Base-by-base conservation (phyloP, 768 basidiomycete species). In the Amanita brunnescens region DNA sequence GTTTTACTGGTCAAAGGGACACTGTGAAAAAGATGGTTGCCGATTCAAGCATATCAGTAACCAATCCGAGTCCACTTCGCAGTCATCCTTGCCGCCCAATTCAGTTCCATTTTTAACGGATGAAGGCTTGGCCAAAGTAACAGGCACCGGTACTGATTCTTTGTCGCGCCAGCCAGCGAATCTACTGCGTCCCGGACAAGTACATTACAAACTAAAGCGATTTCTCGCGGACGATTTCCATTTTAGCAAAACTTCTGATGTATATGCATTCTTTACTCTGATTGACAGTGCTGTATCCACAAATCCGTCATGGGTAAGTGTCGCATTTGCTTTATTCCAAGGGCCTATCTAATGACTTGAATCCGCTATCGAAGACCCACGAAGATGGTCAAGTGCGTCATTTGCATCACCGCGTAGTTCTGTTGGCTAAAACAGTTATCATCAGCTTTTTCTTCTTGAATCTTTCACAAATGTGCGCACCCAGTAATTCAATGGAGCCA, bases 321-420 rank as follows among this genome's bases (percentile, higher is more conserved):
- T 38, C 7, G 20, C 9, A n/a, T 2, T 32, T 45, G 13, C 48
- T 6, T 52, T n/a, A 16, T 32, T 2, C 12, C 10, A 10, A 39
- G 5, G 9, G 20, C 10, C 47, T n/a, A 51, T 32, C n/a, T 20
- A n/a, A 10, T 18, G 50, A n/a, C 30, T 24, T 23, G 10, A 23
- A 40, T 23, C 40, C 55, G 47, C 57, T 26, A 43, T 34, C 4
- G 21, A 47, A 78, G 74, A 70, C 71, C 13, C 61, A 67, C 24
- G 72, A 78, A 55, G 77, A 79, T 52, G 76, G 74, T 5, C 79
- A 79, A 64, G 77, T 79, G 54, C 54, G 66, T 58, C 16, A 54
- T 49, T 12, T 23, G 26, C 5, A 18, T 10, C 30, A 47, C 1
- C 6, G n/a, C 41, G 16, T 21, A 48, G 39, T 42, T 32, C 9